Evolutionary conservation across 2,329 filamentous ascomycete species (phyloP), one percentile per base, ranked within the genome.

Genomic region (Tolypocladium nubicola): DNA sequence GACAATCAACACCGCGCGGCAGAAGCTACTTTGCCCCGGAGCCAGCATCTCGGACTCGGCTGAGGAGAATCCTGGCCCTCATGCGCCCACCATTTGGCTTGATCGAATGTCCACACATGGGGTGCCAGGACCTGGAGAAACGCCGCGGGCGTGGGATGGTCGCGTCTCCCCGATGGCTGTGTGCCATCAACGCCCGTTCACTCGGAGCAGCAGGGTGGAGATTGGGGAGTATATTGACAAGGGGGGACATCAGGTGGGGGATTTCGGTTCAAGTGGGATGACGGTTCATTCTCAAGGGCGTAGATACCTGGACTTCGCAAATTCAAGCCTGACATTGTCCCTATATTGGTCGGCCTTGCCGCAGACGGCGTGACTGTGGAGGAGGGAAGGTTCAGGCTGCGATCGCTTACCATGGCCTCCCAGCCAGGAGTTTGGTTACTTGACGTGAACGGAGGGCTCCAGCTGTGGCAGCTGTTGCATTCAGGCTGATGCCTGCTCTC

Each of bases 31-130:
- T 78, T 79, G 77, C 78, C 77, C 77, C 75, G 76, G 74, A 79
- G 78, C 78, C 77, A 80, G 77, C 77, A 66, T 76, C 76, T 76
- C 73, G 77, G 77, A 79, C 77, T 80, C 66, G 78, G 77, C 77
- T 77, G 72, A 76, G 75, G 73, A 76, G 73, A 73, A 70, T 64
- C 69, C 5, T 4, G 54, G 30, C 33, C 35, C 30, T 26, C 35
- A 16, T 9, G 30, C 35, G 41, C 14, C 14, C 33, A 16, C 33
- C 38, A 37, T 52, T 41, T 4, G 14, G 23, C 8, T 19, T 33
- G 14, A 23, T 23, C 30, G 16, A 26, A 21, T 23, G 19, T 53
- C 45, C 26, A 50, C 19, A 14, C 43, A 3, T 39, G 16, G 38
- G 38, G 38, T 16, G 38, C 38, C 38, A 39, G 16, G 38, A 39